Base-by-base conservation (phyloP, 2,329 filamentous ascomycete genomes). In the Neonectria neomacrospora region DNA sequence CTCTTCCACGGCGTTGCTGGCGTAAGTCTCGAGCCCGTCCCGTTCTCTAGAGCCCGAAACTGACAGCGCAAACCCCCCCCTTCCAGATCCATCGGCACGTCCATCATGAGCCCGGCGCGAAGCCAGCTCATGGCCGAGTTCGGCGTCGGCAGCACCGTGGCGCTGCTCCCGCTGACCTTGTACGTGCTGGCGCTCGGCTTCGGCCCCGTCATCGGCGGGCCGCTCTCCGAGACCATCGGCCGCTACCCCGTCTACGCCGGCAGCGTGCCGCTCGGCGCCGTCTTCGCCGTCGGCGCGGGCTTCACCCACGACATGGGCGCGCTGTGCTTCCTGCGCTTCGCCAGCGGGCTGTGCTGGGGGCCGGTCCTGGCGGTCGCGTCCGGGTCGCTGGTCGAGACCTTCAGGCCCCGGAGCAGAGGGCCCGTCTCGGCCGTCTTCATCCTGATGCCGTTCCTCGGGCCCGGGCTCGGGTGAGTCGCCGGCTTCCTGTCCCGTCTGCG, bases 141-240 rank as follows among this genome's bases (percentile, higher is more conserved):
- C 72, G 67, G 80, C 47, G 80, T 89, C 12, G 81, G 80, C 14
- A 80, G 81, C 52, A 88, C 86, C 1, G 80, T 82, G 8, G 85
- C 88, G 0, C 78, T 91, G n/a, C 76, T 90, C 0, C 85, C 85
- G 0, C 74, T 91, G 1, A 84, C 88, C 0, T 73, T 89, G 6
- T 91, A 88, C 73, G 83, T 88, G 6, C 75, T 90, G 10, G 88
- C 87, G 0, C 80, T 91, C 0, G 86, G 79, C 3, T 78, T 89
- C 16, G 88, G 88, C 0, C 88, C 89, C 7, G 76, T 90, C 53
- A 65, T 88, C 14, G 85, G 85, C 10, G 86, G 87, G 0, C 88
- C 88, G 0, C 70, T 89, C 0, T 88, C 84, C 52, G 89, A 91
- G 71, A 83, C 80, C 0, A 76, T 85, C 34, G 88, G 89, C 2